These are phyloP conservation scores for Nakazawaea anatomiae DNA, from an alignment of 805 yeast genomes.

Conservation along the genomic window DNA sequence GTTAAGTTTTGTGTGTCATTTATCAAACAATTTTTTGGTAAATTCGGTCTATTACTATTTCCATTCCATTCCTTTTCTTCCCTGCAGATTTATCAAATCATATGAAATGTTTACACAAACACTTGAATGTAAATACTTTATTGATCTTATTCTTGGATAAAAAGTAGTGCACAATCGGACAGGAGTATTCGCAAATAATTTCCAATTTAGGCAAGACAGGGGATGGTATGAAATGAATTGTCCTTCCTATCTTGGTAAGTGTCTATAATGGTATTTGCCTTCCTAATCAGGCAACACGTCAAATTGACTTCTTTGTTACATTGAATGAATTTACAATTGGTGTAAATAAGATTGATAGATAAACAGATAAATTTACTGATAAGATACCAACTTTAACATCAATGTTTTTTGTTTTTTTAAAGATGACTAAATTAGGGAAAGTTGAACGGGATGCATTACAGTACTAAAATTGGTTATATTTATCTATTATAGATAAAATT, in stretches of 20 bases:
- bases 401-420: too few species aligned
- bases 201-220: too few species aligned
- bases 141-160: not conserved
- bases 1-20: too few species aligned
- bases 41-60: too few species aligned
- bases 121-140: too few species aligned
- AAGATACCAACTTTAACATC: not conserved
- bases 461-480: not conserved
- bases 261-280: not conserved
- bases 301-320: not conserved
- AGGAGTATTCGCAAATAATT: not conserved
- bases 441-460: not conserved
- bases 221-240: too few species aligned
- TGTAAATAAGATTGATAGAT: not conserved
- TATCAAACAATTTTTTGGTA: too few species aligned
- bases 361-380: not conserved
- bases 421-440: not conserved
- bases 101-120: too few species aligned
- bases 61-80: too few species aligned
- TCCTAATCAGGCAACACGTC: constrained; percentile 7
- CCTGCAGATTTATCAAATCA: too few species aligned
- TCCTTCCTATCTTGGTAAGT: not conserved
- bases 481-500: not conserved
- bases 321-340: not conserved
- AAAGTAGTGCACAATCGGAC: not conserved